Evolutionary conservation across 1,284 basidiomycete species (phyloP), one percentile per base, ranked within the genome.

Genomic region (Austroboletus novae-zelandiae): DNA sequence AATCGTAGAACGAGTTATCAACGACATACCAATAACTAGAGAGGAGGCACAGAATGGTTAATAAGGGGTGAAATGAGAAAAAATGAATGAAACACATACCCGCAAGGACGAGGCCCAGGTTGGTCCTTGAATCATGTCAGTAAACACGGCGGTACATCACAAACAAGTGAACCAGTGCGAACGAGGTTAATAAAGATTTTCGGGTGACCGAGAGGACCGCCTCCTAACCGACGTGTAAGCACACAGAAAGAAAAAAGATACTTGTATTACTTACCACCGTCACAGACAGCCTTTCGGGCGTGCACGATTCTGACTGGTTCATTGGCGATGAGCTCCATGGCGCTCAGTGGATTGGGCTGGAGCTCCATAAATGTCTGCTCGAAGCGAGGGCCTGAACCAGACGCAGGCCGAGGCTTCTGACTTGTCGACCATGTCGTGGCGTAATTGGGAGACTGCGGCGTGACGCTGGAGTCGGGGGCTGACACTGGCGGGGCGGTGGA

Each of bases 101-200:
- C 84, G 77, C 91, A 90, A 60, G 90, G 69, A 65, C 81, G 80
- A 66, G 85, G 76, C 46, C 87, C 84, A 51, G 85, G 80, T 66
- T 89, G 80, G 74, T 92, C 89, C 83, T 91, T 58, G 40, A 59
- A 51, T 47, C 45, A 40, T 45, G 47, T 57, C 37, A 60, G 52
- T 39, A 55, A 52, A 48, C 20, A 23, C 20, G 20, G 44, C 44
- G 45, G 47, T 27, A 48, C 48, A 43, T n/a, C 58, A 37, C 25
- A 37, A 45, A 14, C 46, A 45, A 51, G 39, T 3, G 29, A 47
- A 43, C 20, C 4, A 25, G 9, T 37, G 66, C 84, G 51, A 60
- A 91, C 94, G 67, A 98, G 71, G 77, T 98, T 98, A 72, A 98
- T 96, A 68, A 83, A 98, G 58, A 98, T 86, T 77, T 93, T 94